A percentile compares a stretch with the other conserved stretches of the same genome.
These are phyloP conservation scores for Thelonectria blattea DNA, from an alignment of 2,329 filamentous ascomycete species.

Conservation along the genomic window DNA sequence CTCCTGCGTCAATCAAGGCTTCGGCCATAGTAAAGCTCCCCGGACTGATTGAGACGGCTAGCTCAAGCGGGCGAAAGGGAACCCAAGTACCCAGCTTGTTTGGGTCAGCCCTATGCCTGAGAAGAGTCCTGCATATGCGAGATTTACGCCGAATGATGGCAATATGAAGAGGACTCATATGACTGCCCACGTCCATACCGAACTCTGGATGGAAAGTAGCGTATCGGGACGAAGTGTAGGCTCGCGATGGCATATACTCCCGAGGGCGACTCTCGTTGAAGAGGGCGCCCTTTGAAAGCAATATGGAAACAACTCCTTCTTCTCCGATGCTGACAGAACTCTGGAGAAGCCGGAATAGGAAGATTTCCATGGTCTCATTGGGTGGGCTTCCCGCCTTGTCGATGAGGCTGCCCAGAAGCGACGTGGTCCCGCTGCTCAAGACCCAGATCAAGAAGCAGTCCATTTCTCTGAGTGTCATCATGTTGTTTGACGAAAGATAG, in stretches of 20 bases:
- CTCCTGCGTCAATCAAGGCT: not conserved
- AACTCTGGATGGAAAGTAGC: too few relatives aligned
- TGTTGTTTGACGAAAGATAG: constrained; percentile 2
- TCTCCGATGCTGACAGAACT: not conserved
- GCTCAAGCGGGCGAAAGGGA: constrained; percentile 2
- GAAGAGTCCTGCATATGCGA: not conserved
- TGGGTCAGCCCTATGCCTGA: not conserved
- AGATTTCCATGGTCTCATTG: not conserved
- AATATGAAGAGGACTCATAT: not conserved
- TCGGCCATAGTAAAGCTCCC: not conserved
- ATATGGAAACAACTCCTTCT: not conserved
- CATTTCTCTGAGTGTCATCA: not conserved
- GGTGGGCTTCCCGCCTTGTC: not conserved
- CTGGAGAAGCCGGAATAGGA: not conserved
- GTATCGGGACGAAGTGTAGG: too few relatives aligned
- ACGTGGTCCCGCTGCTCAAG: not conserved
- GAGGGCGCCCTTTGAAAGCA: not conserved
- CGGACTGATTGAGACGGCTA: not conserved
- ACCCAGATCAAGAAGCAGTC: not conserved
- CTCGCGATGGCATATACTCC: too few relatives aligned
- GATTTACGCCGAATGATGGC: not conserved
- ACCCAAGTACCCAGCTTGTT: not conserved
- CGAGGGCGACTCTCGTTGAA: not conserved
- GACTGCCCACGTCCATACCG: not conserved
- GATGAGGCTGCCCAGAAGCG: not conserved